These are phyloP conservation scores for Bruguiera sexangula DNA, from an alignment of 345 rosid species.

Conservation along the genomic window DNA sequence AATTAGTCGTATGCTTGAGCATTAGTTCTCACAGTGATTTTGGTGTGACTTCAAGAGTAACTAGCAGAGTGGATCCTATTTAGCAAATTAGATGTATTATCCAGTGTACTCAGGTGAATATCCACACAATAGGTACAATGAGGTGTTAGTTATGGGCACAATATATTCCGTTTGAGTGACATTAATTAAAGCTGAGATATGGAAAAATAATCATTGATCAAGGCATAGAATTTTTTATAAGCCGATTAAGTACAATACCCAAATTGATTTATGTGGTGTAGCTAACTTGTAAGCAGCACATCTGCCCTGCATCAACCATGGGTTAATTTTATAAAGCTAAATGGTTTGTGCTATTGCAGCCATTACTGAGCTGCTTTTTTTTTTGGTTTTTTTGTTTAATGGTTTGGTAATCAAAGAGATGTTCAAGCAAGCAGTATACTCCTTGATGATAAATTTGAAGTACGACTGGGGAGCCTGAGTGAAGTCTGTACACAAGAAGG, in stretches of 20 bases:
- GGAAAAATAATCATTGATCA: not conserved
- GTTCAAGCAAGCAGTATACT: conserved; percentile 99
- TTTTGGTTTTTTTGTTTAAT: conserved; percentile 1
- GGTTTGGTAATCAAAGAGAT: conserved; percentile 51
- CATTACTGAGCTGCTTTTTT: conserved; percentile 25
- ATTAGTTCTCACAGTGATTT: not conserved
- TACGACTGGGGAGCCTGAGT: conserved; percentile 86
- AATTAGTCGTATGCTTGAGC: not conserved
- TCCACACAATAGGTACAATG: too few species aligned
- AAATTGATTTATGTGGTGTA: not conserved
- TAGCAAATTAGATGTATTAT: too few species aligned
- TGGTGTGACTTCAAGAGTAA: not conserved
- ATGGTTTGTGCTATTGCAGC: not conserved
- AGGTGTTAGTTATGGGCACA: not conserved
- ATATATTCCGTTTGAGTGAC: not conserved
- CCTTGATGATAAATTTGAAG: conserved; percentile 98
- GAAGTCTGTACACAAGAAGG: conserved; percentile 84
- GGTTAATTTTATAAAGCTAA: not conserved
- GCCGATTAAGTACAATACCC: not conserved
- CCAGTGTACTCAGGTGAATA: too few species aligned
- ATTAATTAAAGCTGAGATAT: not conserved
- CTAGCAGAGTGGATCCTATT: too few species aligned
- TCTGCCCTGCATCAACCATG: not conserved
- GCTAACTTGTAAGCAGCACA: not conserved
- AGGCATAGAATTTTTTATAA: not conserved